Conservation (phyloP, 2,329 filamentous ascomycete species). For the Fusarium tupiense region DNA sequence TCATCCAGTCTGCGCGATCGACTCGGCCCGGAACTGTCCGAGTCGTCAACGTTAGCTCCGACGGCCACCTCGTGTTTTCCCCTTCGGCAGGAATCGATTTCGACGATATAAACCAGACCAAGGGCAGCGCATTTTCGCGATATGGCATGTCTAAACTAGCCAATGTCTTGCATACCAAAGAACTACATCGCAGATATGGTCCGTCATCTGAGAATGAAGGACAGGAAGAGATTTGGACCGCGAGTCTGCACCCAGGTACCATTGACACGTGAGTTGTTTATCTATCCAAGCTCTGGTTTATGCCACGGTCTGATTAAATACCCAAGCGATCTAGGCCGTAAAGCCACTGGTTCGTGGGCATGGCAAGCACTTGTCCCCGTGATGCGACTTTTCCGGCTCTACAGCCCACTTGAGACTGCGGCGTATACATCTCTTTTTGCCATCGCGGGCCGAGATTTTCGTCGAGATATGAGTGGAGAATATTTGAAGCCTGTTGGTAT, state of each 20-base stretch:
- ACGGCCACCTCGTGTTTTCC: conserved; percentile 2
- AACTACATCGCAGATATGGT: conserved; percentile 9
- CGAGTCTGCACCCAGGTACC: conserved; percentile 15
- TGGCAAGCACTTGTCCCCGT: not conserved
- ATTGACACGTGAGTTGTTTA: not conserved
- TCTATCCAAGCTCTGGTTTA: not conserved
- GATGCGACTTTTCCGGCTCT: not conserved
- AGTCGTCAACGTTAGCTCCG: conserved; percentile 23
- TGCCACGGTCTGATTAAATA: not conserved
- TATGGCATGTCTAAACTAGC: conserved; percentile 26
- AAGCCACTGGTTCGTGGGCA: not conserved
- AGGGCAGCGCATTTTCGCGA: not conserved
- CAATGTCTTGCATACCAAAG: conserved; percentile 27
- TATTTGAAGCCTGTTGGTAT: not conserved
- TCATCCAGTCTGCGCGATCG: conserved; percentile 2
- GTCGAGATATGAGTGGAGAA: not conserved
- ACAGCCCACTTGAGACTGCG: not conserved
- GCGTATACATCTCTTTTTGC: not conserved
- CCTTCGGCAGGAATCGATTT: conserved; percentile 21
- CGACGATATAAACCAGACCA: not conserved
- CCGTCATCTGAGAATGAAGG: not conserved
- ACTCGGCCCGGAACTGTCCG: conserved; percentile 9
- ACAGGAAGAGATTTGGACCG: conserved; percentile 16
- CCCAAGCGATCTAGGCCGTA: not conserved
- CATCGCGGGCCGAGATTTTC: not conserved